phyloP scores from a whole-genome alignment of 2,329 filamentous ascomycete species.

The Nothomitra cinnamomea region DNA sequence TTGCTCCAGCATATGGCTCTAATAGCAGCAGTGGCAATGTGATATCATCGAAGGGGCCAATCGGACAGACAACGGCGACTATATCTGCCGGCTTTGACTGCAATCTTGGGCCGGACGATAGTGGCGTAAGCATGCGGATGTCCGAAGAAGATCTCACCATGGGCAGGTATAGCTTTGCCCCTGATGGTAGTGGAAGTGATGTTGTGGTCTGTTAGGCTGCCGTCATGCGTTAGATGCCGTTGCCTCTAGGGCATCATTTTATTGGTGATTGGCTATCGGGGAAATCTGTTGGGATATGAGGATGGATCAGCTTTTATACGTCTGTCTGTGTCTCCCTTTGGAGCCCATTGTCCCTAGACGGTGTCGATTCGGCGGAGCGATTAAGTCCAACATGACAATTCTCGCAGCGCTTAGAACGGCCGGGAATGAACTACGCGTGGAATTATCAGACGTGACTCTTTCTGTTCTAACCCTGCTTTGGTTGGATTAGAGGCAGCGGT shows the following conservation, averaged over 20 bases:
- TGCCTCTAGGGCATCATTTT: no score
- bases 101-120: constrained; percentile 1
- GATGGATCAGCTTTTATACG: no score
- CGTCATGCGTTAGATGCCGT: no score
- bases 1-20: not conserved
- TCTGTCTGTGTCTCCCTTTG: no score
- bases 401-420: no score
- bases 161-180: not conserved
- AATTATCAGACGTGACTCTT: not conserved
- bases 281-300: no score
- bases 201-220: constrained; percentile 1
- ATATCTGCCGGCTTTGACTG: not conserved
- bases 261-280: no score
- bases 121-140: constrained; percentile 2
- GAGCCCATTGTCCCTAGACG: no score
- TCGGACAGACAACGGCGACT: not conserved
- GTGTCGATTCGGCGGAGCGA: no score
- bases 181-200: not conserved
- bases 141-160: constrained; percentile 4
- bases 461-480: not conserved
- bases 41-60: not conserved
- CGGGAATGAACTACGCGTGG: no score
- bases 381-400: no score
- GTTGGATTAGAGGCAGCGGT: not conserved
- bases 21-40: not conserved